Evolutionary conservation across 2,329 filamentous ascomycete genomes (phyloP).

Genomic region (Elsinoe ampelina): DNA sequence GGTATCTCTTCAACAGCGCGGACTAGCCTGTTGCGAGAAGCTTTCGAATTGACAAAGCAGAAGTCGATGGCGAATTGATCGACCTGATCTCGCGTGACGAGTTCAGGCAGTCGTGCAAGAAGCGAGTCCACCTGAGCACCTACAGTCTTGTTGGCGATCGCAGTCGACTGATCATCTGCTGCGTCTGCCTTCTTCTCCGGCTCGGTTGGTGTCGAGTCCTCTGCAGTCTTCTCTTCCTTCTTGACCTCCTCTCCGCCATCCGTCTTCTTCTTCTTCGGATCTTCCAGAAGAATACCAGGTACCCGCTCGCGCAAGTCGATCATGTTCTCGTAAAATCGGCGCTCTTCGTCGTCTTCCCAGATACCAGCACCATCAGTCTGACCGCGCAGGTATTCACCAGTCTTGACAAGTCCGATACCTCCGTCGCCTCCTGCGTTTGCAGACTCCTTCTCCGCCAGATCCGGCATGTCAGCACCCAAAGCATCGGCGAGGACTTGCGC

Average conservation of each 20-base stretch:
- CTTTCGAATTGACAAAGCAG: constrained; percentile 96
- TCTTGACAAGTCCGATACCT: constrained; percentile 86
- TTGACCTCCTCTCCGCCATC: constrained; percentile 75
- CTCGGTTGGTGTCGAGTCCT: constrained; percentile 36
- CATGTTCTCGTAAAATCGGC: constrained; percentile 94
- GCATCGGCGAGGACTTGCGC: constrained; percentile 85
- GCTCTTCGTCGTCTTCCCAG: constrained; percentile 97
- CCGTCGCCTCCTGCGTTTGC: constrained; percentile 56
- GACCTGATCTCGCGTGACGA: constrained; percentile 83
- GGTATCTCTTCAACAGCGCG: constrained; percentile 92
- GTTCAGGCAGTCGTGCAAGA: constrained; percentile 75
- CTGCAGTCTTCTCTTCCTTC: constrained; percentile 47
- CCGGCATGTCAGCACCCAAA: constrained; percentile 85
- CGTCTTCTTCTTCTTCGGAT: constrained; percentile 84
- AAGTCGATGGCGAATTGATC: constrained; percentile 94
- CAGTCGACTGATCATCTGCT: constrained; percentile 75
- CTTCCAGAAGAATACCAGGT: constrained; percentile 84
- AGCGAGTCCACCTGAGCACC: constrained; percentile 93
- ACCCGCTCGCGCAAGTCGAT: constrained; percentile 94
- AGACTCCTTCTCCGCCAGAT: constrained; percentile 75
- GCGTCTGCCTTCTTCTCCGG: constrained; percentile 44
- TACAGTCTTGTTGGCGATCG: constrained; percentile 95
- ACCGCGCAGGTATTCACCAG: constrained; percentile 82
- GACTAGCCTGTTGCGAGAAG: constrained; percentile 84
- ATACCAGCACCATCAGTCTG: constrained; percentile 87